These are phyloP conservation scores for Hygrocybe punicea DNA, from an alignment of 768 basidiomycete genomes.

Conservation along the genomic window DNA sequence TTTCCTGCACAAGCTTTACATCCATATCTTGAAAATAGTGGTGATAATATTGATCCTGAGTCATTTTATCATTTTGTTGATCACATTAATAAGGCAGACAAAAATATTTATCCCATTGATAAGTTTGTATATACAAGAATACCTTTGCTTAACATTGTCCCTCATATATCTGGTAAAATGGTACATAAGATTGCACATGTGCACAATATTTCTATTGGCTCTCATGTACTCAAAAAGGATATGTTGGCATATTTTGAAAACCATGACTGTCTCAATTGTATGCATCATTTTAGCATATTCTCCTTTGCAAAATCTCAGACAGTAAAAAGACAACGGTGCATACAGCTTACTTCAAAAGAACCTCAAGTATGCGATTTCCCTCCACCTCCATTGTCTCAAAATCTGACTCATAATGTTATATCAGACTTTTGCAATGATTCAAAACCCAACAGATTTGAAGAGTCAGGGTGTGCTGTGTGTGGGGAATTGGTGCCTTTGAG, in stretches of 20 bases:
- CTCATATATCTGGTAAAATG: background rate
- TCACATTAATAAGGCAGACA: background rate
- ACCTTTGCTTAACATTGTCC: background rate
- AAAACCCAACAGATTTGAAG: conserved; percentile 13
- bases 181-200: background rate
- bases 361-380: conserved; percentile 1
- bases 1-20: background rate
- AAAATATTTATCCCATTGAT: background rate
- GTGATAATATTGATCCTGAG: background rate
- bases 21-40: background rate
- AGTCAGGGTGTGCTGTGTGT: conserved; percentile 34
- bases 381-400: background rate
- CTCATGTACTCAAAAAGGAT: background rate
- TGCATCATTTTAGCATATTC: background rate
- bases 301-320: too few relatives aligned
- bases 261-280: background rate
- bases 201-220: background rate
- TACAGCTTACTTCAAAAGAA: too few relatives aligned
- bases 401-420: background rate
- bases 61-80: background rate
- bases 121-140: background rate
- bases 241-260: background rate
- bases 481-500: conserved; percentile 15
- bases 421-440: conserved; percentile 2
- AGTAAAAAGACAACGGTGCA: too few relatives aligned